These are phyloP conservation scores for Parachaetomium inaequale DNA, from an alignment of 495 filamentous ascomycete genomes.

Conservation along the genomic window DNA sequence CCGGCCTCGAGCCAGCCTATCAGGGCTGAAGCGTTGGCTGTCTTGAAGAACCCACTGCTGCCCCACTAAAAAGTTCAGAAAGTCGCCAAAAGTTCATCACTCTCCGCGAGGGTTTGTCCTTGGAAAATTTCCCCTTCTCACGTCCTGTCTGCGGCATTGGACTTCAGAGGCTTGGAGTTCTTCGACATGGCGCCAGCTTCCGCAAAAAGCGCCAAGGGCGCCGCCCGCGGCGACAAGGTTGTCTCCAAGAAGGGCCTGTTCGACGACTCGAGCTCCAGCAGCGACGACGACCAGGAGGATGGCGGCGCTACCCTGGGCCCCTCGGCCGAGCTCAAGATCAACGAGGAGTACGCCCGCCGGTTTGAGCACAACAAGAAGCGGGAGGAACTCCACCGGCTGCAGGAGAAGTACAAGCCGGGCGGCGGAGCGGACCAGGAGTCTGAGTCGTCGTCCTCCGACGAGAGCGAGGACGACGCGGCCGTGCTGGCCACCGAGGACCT, in stretches of 20 bases:
- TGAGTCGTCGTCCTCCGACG: conserved; percentile 60
- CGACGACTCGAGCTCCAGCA: conserved; percentile 39
- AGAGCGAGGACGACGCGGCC: conserved; percentile 87
- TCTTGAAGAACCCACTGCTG: conserved; percentile 3
- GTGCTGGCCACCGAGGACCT: conserved; percentile 74
- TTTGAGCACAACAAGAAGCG: conserved; percentile 98
- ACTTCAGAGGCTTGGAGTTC: not conserved
- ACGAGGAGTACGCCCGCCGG: conserved; percentile 79
- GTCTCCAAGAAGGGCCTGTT: conserved; percentile 30
- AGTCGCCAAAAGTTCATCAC: conserved; percentile 10
- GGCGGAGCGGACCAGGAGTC: conserved; percentile 49
- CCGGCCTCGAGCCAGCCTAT: no score
- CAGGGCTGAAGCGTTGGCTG: not conserved
- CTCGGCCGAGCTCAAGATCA: conserved; percentile 67
- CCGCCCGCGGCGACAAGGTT: conserved; percentile 6
- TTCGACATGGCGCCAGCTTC: conserved; percentile 20
- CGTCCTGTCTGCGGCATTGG: not conserved
- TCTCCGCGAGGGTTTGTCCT: not conserved
- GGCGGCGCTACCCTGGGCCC: conserved; percentile 54
- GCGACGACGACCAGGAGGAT: conserved; percentile 53
- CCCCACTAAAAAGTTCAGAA: conserved; percentile 32
- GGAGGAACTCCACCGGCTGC: conserved; percentile 82
- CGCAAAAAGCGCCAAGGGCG: conserved; percentile 19
- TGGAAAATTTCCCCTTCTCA: not conserved
- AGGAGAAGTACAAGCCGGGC: conserved; percentile 77